Base-by-base conservation (phyloP, 164 flowering plant genomes). In the Stephania yunnanensis region DNA sequence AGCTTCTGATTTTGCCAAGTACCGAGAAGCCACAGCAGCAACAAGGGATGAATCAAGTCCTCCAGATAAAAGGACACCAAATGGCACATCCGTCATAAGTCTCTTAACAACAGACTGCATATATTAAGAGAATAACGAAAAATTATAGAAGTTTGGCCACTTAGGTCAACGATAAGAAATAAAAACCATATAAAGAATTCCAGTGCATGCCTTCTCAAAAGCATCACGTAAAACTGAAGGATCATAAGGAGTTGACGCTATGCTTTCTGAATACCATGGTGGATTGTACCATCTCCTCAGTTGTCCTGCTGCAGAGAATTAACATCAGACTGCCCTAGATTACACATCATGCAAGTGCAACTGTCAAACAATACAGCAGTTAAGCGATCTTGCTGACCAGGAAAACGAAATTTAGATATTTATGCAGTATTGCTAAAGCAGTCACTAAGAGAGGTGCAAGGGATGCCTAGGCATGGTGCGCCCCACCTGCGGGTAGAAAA, bases 21-120 rank as follows among this genome's bases (percentile, higher is more conserved):
- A 75, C 52, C 98, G 97, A 15, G 89, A 85, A 71, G 97, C 95
- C 73, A 95, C 95, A 75, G 98, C 86, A 82, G 98, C 98, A 81
- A 95, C 98, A 78, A 95, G 95, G 50, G 97, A 95, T 63, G 98
- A 95, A 80, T 95, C 98, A 73, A 95, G 85, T 66, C 98, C 98
- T 80, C 98, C 98, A 77, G 97, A 95, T 72, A 95, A 77, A 77
- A 95, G 97, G 11, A 95, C 98, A 75, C 98, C 98, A 84, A 95
- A 95, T 70, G 99, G 99, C 17, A 95, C 99, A 90, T 95, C 99
- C 9, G 99, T 87, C 99, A 95, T 95, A 46, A 95, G 91, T 80
- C 99, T 87, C 86, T 95, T 95, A 44, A 83, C 13, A 50, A 95
- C 99, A 83, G 99, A 97, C 99, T 93, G 87, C 78, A 83, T 8